These are phyloP conservation scores for Metschnikowia lachancei DNA, from an alignment of 805 yeast species.

Conservation along the genomic window DNA sequence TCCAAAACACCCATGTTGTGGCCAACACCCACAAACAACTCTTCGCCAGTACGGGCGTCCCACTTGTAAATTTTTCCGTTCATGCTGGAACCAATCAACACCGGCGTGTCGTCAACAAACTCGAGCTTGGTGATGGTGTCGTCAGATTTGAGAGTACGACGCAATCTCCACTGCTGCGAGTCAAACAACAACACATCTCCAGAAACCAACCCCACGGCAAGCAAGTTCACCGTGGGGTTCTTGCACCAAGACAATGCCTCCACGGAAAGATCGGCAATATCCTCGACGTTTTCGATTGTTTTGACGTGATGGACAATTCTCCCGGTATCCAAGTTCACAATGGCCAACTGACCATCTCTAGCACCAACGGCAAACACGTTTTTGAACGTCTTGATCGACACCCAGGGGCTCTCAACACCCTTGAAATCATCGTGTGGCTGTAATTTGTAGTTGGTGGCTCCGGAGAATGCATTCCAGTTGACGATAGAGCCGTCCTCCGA, in stretches of 20 bases:
- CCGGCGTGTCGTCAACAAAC: constrained; percentile 59
- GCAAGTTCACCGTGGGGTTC: constrained; percentile 47
- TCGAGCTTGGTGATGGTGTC: constrained; percentile 82
- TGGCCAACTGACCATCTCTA: constrained; percentile 79
- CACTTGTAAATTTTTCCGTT: constrained; percentile 83
- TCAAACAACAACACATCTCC: constrained; percentile 86
- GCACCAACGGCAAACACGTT: constrained; percentile 75
- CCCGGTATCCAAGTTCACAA: constrained; percentile 77
- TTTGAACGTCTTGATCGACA: constrained; percentile 56
- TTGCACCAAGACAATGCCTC: constrained; percentile 75
- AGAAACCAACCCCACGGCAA: constrained; percentile 87
- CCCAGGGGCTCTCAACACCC: constrained; percentile 86
- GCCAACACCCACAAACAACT: constrained; percentile 77
- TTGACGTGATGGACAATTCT: constrained; percentile 62
- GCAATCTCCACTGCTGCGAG: constrained; percentile 79
- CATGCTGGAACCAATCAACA: constrained; percentile 70
- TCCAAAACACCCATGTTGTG: constrained; percentile 94
- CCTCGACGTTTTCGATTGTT: constrained; percentile 55
- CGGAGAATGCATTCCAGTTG: constrained; percentile 86
- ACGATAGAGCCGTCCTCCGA: constrained; percentile 86
- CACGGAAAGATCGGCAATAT: constrained; percentile 42
- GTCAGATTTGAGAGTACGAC: constrained; percentile 65
- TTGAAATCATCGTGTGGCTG: constrained; percentile 60
- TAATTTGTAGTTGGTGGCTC: constrained; percentile 64
- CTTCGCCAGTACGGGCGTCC: constrained; percentile 85